Base-by-base conservation (phyloP, 257 asterid species). In the Rhazya stricta region DNA sequence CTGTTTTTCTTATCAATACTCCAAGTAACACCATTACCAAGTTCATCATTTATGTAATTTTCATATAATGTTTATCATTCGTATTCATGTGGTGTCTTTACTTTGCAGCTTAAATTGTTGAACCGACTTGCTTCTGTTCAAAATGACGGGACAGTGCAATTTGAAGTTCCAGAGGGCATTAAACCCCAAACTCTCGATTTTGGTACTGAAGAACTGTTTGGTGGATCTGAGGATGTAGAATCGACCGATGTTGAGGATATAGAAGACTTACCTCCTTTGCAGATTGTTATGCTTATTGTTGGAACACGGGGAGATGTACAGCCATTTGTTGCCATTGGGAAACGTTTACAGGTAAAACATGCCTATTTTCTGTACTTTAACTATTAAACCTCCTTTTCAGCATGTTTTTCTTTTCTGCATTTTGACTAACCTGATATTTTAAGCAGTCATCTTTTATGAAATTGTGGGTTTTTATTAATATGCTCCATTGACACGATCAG, bases 291-390 rank as follows among this genome's bases (percentile, higher is more conserved):
- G 91, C 90, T 92, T 77, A 92, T 92, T 63, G 98, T 92, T 71
- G 98, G 98, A 74, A 90, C 98, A 30, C 83, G 98, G 74, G 98
- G 97, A 74, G 98, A 92, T 74, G 98, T 92, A 50, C 97, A 92
- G 76, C 98, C 98, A 39, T 90, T 92, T 86, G 80, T 90, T 71
- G 97, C 97, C 60, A 92, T 91, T 62, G 98, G 98, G 54, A 91
- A 91, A 81, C 83, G 88, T 69, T 82, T 92, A 78, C 96, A 92
- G 92, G 97, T 92, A 75, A 48, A 19, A 11, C 9, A 4, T 51
- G 46, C 19, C 73, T 48, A 19, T 48, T 48, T 30, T 50, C 63
- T 57, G 19, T 54, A 12, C 18, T 15, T 48, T 13, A 48, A 48
- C 53, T 48, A 13, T 4, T 48, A 48, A 2, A 12, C 21, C 19